These are phyloP conservation scores for Microdochium trichocladiopsis DNA, from an alignment of 2,329 filamentous ascomycete genomes.

Conservation along the genomic window DNA sequence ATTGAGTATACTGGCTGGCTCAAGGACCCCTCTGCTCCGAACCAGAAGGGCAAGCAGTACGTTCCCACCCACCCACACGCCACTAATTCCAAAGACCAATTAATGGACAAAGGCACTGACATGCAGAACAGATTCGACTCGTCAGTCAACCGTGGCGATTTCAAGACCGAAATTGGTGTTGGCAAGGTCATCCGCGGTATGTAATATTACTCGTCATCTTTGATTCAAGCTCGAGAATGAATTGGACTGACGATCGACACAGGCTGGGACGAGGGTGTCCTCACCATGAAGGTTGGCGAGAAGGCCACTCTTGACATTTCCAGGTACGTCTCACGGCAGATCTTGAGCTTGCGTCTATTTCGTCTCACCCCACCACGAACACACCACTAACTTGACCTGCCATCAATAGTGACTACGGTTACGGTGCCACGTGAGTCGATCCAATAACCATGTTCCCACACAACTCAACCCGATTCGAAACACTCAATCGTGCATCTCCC, in stretches of 20 bases:
- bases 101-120: constrained; percentile 9
- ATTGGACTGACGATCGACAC: constrained; percentile 5
- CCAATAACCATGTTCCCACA: neutral
- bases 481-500: neutral
- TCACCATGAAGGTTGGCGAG: constrained; percentile 83
- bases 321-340: constrained; percentile 41
- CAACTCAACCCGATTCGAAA: too few species aligned
- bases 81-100: constrained; percentile 4
- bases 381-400: neutral
- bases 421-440: constrained; percentile 19
- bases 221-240: constrained; percentile 1
- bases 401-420: constrained; percentile 19
- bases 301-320: constrained; percentile 79
- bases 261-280: constrained; percentile 85
- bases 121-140: constrained; percentile 69
- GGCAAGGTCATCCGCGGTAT: constrained; percentile 82
- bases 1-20: constrained; percentile 93
- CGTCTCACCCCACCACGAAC: too few species aligned
- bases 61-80: constrained; percentile 18
- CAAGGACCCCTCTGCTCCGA: constrained; percentile 54
- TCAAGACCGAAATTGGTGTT: constrained; percentile 71
- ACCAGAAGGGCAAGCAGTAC: constrained; percentile 66
- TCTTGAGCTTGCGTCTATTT: too few species aligned
- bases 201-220: constrained; percentile 9
- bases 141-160: constrained; percentile 70